Evolutionary conservation across 495 filamentous ascomycete genomes (phyloP), one percentile per base, ranked within the genome.

Genomic region (Talaromyces liani): DNA sequence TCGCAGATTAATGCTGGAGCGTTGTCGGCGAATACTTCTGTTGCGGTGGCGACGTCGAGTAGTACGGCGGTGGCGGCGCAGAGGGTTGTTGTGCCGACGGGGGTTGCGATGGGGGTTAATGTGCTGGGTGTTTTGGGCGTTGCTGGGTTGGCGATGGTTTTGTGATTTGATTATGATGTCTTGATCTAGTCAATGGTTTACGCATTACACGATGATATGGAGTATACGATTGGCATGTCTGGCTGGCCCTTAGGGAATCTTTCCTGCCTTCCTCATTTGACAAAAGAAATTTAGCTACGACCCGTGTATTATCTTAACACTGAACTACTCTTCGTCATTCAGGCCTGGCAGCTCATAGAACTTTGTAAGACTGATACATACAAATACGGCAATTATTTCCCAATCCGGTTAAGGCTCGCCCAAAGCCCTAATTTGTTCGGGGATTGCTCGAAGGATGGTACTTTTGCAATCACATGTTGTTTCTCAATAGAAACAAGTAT

Each of bases 1-100:
- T 65, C 65, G 22, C 69, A 76, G 61, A 69, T 74, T 18, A 45
- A 65, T 7, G 69, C 36, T 1, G 71, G 73, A 10, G 74, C 72
- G 14, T 33, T 73, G 58, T 75, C 71, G 10, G 69, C 68, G 7
- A 71, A 62, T 54, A 34, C 68, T 12, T 61, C 65, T 20, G 58
- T 58, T 9, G 58, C 47, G 14, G 41, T 64, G 33, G 62, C 64
- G 33, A 54, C 61, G 41, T 64, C 51, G 16, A 63, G 41, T 27
- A 63, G 54, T 41, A 63, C 58, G 6, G 64, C 39, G 16, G 36
- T 64, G 41, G 66, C 68, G 0, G 67, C 65, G 4, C 65, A 56
- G 18, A 56, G 53, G n/a, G 53, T 29, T 14, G 67, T 66, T 20
- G 67, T 60, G 34, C 64, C 62, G 24, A 61, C 69, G 7, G 10